Conservation (phyloP, 2,329 filamentous ascomycete species). For the Diaporthe nobilis region DNA sequence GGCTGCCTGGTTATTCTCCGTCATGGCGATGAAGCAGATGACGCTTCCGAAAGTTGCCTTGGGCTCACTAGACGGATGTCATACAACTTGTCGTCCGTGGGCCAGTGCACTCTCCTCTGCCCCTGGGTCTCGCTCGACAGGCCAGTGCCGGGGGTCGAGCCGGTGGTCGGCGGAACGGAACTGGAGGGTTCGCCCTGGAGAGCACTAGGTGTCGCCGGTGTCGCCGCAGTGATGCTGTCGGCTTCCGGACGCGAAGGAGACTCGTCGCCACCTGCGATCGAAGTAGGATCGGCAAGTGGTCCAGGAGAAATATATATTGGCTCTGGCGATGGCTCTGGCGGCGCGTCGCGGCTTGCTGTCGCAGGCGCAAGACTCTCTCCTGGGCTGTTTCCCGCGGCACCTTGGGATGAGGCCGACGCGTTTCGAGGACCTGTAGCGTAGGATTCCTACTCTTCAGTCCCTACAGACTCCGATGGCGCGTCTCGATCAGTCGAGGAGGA, state of each 20-base stretch:
- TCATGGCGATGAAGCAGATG: constrained; percentile 46
- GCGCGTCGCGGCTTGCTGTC: neutral
- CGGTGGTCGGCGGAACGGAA: neutral
- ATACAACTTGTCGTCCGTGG: constrained; percentile 13
- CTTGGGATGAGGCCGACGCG: neutral
- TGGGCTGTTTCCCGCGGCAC: neutral
- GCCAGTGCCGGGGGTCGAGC: neutral
- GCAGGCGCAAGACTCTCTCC: neutral
- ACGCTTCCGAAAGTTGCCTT: neutral
- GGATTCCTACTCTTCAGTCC: neutral
- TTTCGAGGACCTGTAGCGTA: neutral
- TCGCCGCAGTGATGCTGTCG: neutral
- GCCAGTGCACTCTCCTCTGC: constrained; percentile 13
- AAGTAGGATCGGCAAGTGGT: constrained; percentile 10
- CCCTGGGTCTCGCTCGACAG: neutral
- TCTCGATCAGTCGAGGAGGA: neutral
- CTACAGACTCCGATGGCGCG: constrained; percentile 1
- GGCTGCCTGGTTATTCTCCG: constrained; percentile 50
- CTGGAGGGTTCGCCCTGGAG: neutral
- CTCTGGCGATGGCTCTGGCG: neutral
- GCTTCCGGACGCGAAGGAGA: neutral
- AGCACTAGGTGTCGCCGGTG: neutral
- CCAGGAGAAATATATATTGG: neutral
- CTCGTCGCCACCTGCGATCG: neutral
- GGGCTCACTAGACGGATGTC: constrained; percentile 30